phyloP scores from a whole-genome alignment of 495 filamentous ascomycete genomes.

The Antarctomyces pellizariae region DNA sequence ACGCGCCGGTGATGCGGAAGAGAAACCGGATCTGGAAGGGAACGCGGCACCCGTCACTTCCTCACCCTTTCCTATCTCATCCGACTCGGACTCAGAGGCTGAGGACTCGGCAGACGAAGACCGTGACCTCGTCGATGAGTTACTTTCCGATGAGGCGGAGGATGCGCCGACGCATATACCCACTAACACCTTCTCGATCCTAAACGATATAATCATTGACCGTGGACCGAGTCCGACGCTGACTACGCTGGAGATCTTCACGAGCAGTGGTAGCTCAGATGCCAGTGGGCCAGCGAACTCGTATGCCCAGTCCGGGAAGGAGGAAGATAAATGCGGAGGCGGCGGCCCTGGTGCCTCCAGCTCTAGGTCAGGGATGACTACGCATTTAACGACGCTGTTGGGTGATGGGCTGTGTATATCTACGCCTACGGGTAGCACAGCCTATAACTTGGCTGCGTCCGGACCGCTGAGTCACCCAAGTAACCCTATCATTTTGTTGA shows the following conservation, averaged over 20 bases:
- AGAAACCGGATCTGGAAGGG: no score
- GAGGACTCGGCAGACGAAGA: constrained; percentile 14
- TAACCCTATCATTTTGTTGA: constrained; percentile 89
- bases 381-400: constrained; percentile 72
- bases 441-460: constrained; percentile 91
- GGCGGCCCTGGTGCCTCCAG: constrained; percentile 15
- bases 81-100: constrained; percentile 9
- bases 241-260: constrained; percentile 27
- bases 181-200: constrained; percentile 60
- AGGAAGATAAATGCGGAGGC: no score
- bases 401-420: constrained; percentile 80
- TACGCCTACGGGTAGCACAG: constrained; percentile 82
- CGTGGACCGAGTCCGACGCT: constrained; percentile 74
- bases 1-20: constrained; percentile 2
- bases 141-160: constrained; percentile 64
- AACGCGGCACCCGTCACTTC: no score
- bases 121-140: constrained; percentile 66
- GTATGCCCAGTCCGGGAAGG: constrained; percentile 69
- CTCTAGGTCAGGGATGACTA: no score
- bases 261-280: not conserved
- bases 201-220: constrained; percentile 85
- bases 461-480: constrained; percentile 91
- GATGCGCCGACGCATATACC: constrained; percentile 62
- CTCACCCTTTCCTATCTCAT: no score
- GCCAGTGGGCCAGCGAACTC: constrained; percentile 7